Evolutionary conservation across 2,329 filamentous ascomycete species (phyloP).

Genomic region (Byssoonygena ceratinophila): DNA sequence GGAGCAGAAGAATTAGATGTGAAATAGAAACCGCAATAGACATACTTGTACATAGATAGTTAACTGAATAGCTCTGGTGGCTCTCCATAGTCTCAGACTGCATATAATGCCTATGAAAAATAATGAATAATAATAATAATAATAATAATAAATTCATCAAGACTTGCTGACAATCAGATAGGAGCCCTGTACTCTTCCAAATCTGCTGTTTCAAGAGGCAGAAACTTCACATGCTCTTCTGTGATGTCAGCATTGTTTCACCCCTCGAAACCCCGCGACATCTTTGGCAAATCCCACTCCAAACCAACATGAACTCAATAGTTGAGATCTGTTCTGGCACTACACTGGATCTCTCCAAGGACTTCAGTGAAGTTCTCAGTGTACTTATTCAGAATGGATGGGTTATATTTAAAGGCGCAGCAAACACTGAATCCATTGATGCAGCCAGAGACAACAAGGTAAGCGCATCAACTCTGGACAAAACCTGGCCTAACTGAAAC

Average conservation of each 20-base stretch:
- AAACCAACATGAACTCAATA: background rate
- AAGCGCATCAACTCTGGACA: background rate
- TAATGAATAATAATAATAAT: too few species aligned
- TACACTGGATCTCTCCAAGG: conserved; percentile 5
- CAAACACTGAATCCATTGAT: conserved; percentile 8
- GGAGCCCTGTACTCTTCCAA: too few species aligned
- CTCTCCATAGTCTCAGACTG: too few species aligned
- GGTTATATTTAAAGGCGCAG: conserved; percentile 5
- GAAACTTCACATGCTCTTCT: too few species aligned
- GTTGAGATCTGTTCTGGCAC: conserved; percentile 3
- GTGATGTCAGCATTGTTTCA: too few species aligned
- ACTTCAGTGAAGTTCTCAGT: background rate
- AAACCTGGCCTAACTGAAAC: conserved; percentile 1
- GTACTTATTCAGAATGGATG: conserved; percentile 6
- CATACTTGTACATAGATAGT: too few species aligned
- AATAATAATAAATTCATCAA: too few species aligned
- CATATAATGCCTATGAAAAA: too few species aligned
- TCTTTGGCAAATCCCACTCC: background rate
- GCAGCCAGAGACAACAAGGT: conserved; percentile 3
- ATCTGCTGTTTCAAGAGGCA: too few species aligned
- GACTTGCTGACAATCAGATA: too few species aligned
- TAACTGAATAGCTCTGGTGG: too few species aligned
- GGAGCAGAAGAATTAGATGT: conserved; percentile 9
- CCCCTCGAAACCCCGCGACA: background rate
- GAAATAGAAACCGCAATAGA: too few species aligned